Evolutionary conservation across 1,284 basidiomycete species (phyloP).

Genomic region (Microstroma glucosiphilum): DNA sequence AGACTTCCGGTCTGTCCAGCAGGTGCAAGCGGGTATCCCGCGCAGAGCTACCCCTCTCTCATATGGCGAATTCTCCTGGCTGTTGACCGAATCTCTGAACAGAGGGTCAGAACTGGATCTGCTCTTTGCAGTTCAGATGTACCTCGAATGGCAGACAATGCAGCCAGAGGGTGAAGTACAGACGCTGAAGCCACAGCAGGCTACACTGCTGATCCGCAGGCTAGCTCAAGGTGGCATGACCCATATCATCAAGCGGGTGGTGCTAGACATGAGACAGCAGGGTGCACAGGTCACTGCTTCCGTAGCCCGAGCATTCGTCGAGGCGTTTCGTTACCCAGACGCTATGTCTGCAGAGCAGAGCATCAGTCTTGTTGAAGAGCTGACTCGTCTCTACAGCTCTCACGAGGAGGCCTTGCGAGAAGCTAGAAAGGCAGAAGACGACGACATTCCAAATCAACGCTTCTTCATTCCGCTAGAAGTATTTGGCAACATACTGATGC

Average conservation of each 20-base stretch:
- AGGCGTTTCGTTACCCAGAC: neutral
- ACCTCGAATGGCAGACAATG: neutral
- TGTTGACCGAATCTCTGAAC: neutral
- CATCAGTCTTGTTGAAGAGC: neutral
- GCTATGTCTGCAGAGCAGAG: neutral
- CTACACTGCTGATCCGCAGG: neutral
- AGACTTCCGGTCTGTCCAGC: neutral
- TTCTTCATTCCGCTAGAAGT: constrained; percentile 2
- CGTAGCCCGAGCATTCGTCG: neutral
- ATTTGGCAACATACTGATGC: neutral
- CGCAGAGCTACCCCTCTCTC: neutral
- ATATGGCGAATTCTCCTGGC: neutral
- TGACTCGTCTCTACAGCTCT: neutral
- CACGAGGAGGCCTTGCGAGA: neutral
- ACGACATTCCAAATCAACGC: neutral
- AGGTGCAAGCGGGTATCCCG: neutral
- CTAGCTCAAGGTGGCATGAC: neutral
- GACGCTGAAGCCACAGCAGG: neutral
- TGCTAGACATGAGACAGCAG: neutral
- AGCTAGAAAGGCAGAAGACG: neutral
- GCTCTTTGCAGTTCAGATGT: neutral
- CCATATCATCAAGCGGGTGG: neutral
- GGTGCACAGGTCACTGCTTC: neutral
- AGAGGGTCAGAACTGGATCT: neutral
- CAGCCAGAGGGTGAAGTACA: neutral